Evolutionary conservation across 495 filamentous ascomycete genomes (phyloP).

Genomic region (Staphylotrichum longicolle): DNA sequence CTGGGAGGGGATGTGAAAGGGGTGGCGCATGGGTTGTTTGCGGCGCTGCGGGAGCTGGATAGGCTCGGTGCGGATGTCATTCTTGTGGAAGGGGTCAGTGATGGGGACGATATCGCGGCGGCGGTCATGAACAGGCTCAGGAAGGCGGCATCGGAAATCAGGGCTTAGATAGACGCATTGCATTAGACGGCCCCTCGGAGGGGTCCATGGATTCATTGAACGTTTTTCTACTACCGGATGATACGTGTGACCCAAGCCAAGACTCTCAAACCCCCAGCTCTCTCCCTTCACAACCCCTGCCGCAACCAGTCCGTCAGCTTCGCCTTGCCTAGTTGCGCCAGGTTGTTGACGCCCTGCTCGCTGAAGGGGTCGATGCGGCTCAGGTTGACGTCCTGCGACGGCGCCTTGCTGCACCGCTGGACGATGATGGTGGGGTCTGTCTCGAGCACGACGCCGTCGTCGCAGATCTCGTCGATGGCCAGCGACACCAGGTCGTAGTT

Average conservation of each 20-base stretch:
- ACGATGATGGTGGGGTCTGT: slow-evolving; percentile 92
- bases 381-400: slow-evolving; percentile 86
- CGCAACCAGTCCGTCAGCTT: slow-evolving; percentile 89
- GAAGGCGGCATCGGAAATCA: slow-evolving; percentile 72
- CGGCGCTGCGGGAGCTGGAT: slow-evolving; percentile 82
- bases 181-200: slow-evolving; percentile 25
- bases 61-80: slow-evolving; percentile 75
- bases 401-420: slow-evolving; percentile 84
- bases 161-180: slow-evolving; percentile 35
- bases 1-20: slow-evolving; percentile 66
- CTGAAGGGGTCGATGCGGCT: slow-evolving; percentile 86
- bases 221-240: background rate
- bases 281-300: slow-evolving; percentile 56
- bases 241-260: slow-evolving; percentile 1
- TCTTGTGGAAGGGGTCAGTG: slow-evolving; percentile 84
- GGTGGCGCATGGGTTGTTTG: slow-evolving; percentile 84
- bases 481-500: slow-evolving; percentile 93
- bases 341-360: slow-evolving; percentile 92
- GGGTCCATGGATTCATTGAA: background rate
- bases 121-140: slow-evolving; percentile 94
- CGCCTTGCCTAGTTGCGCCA: slow-evolving; percentile 91
- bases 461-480: slow-evolving; percentile 92
- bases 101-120: slow-evolving; percentile 79
- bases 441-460: slow-evolving; percentile 95
- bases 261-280: no score